Evolutionary conservation across 257 asterid genomes (phyloP).

Genomic region (Eustoma russellianum): DNA sequence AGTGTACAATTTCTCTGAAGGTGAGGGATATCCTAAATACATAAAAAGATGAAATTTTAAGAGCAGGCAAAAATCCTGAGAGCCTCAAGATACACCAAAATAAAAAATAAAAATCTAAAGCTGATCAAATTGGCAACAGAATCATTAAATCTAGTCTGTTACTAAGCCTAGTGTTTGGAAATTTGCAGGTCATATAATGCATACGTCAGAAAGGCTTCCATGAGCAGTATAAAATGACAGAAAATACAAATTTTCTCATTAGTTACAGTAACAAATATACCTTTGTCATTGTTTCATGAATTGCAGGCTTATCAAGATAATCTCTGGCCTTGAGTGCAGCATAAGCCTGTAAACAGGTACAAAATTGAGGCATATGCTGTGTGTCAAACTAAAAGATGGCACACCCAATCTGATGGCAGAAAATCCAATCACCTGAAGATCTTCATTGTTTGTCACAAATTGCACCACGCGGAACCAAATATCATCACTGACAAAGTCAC

Average conservation of each 20-base stretch:
- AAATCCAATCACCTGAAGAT: conserved; percentile 61
- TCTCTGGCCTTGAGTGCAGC: conserved; percentile 90
- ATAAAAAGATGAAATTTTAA: too few relatives aligned
- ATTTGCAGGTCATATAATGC: too few relatives aligned
- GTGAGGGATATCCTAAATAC: too few relatives aligned
- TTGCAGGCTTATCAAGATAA: conserved; percentile 88
- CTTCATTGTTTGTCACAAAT: conserved; percentile 90
- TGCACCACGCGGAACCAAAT: conserved; percentile 98
- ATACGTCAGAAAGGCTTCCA: too few relatives aligned
- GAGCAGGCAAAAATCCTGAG: too few relatives aligned
- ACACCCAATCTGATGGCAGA: background rate
- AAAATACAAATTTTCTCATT: background rate
- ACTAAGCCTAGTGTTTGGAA: too few relatives aligned
- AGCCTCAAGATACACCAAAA: too few relatives aligned
- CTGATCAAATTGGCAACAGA: too few relatives aligned
- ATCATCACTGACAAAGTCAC: conserved; percentile 96
- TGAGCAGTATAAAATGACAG: too few relatives aligned
- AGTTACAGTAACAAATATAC: conserved; percentile 26
- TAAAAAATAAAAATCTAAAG: too few relatives aligned
- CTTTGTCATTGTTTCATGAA: conserved; percentile 96
- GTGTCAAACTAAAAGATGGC: background rate
- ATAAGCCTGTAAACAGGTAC: conserved; percentile 53
- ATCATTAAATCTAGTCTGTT: too few relatives aligned
- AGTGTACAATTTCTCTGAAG: too few relatives aligned
- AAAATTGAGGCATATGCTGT: background rate